Percentiles rank a stretch among this genome's conserved stretches.
Conservation (phyloP, 306 rosid species). For the Prunus mongolica region DNA sequence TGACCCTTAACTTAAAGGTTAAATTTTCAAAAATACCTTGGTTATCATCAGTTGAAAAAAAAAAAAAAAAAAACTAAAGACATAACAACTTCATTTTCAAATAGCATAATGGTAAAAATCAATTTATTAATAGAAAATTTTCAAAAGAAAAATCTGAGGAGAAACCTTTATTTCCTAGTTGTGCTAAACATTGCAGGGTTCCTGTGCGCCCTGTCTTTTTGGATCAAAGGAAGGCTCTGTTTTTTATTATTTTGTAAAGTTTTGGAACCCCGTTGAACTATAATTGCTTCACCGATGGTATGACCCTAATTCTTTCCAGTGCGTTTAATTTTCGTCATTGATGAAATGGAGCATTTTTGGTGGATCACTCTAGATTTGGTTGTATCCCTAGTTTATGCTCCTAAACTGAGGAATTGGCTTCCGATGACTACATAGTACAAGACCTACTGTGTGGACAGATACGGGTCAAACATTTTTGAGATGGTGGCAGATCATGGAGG, state of each 20-base stretch:
- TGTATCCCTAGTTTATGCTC: slow-evolving; percentile 75
- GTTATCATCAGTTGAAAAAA: background rate
- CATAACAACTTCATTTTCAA: background rate
- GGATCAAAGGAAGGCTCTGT: no score
- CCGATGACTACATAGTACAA: slow-evolving; percentile 81
- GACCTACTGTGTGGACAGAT: slow-evolving; percentile 95
- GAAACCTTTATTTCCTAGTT: no score
- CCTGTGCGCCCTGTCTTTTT: no score
- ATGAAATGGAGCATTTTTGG: slow-evolving; percentile 58
- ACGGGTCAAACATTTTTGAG: slow-evolving; percentile 66
- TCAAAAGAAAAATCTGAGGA: no score
- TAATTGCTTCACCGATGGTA: no score
- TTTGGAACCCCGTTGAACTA: no score
- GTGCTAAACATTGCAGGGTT: no score
- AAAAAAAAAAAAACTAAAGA: background rate
- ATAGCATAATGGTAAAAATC: no score
- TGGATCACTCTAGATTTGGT: slow-evolving; percentile 66
- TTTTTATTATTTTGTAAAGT: no score
- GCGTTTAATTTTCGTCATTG: background rate
- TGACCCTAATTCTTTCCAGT: no score
- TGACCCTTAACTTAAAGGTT: background rate
- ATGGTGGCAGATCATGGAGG: slow-evolving; percentile 65
- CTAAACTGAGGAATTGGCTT: slow-evolving; percentile 73
- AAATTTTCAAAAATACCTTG: background rate
- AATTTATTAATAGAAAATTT: no score